These are phyloP conservation scores for Pichia sp. DNA, from an alignment of 1,139 yeast species.

Conservation along the genomic window DNA sequence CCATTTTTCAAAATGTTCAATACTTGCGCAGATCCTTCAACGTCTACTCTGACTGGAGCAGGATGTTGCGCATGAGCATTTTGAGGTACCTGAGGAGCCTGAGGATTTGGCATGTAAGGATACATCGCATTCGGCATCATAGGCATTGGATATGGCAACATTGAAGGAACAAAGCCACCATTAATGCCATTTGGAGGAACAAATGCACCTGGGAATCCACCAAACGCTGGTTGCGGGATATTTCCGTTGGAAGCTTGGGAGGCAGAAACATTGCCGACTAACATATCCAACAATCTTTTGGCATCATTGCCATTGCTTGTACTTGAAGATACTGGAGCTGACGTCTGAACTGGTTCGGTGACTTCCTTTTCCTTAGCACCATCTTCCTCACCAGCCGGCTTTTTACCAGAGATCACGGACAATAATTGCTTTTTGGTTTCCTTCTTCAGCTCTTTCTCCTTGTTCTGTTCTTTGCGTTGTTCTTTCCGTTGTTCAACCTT, in stretches of 20 bases:
- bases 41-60: constrained; percentile 3
- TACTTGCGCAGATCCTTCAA: constrained; percentile 6
- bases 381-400: background rate
- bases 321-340: background rate
- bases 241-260: constrained; percentile 13
- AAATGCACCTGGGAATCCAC: constrained; percentile 8
- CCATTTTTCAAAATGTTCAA: constrained; percentile 4
- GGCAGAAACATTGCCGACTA: constrained; percentile 33
- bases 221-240: constrained; percentile 2
- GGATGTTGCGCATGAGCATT: background rate
- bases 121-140: constrained; percentile 9
- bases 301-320: constrained; percentile 18
- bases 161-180: constrained; percentile 3
- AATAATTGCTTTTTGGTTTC: constrained; percentile 12
- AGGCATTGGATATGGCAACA: constrained; percentile 9
- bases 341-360: background rate
- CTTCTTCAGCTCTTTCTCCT: constrained; percentile 16
- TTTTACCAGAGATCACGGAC: background rate
- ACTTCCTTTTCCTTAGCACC: background rate
- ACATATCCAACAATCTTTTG: constrained; percentile 27
- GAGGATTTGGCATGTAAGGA: constrained; percentile 10
- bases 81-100: constrained; percentile 2
- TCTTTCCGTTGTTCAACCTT: background rate
- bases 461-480: constrained; percentile 5
- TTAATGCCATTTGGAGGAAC: constrained; percentile 1